Conservation (phyloP, 768 basidiomycete genomes). For the Naganishia kalamii region DNA sequence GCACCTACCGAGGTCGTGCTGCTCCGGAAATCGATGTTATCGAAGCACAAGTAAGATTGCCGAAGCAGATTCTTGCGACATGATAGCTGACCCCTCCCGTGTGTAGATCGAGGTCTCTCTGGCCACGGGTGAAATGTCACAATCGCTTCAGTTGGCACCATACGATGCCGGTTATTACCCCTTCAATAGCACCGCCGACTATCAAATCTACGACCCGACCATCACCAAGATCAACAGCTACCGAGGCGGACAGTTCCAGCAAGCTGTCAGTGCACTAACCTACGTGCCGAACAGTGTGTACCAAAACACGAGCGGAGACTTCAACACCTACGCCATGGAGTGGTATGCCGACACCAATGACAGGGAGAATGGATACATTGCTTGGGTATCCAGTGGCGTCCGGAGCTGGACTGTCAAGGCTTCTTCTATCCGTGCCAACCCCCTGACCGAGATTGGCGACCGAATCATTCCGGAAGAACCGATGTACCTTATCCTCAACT, state of each 20-base stretch:
- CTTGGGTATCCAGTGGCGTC: constrained; percentile 42
- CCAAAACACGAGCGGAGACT: constrained; percentile 31
- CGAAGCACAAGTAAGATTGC: constrained; percentile 61
- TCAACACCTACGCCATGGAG: constrained; percentile 48
- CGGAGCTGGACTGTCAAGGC: constrained; percentile 54
- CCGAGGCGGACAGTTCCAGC: constrained; percentile 51
- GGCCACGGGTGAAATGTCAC: constrained; percentile 54
- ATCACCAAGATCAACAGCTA: constrained; percentile 48
- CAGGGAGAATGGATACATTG: constrained; percentile 40
- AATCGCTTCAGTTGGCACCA: constrained; percentile 67
- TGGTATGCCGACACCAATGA: constrained; percentile 46
- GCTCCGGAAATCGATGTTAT: constrained; percentile 91
- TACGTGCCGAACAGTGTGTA: constrained; percentile 42
- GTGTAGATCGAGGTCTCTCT: constrained; percentile 60
- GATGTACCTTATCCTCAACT: constrained; percentile 75
- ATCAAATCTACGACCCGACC: constrained; percentile 50
- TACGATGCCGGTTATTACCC: constrained; percentile 57
- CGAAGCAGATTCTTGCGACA: not conserved
- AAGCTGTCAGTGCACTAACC: constrained; percentile 54
- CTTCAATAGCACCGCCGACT: constrained; percentile 44
- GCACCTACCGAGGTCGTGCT: constrained; percentile 61
- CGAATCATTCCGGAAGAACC: constrained; percentile 76
- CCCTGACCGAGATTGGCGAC: constrained; percentile 57
- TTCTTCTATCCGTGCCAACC: constrained; percentile 60
- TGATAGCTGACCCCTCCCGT: not conserved